A percentile compares a stretch with the other conserved stretches of the same genome.
phyloP scores from a whole-genome alignment of 768 basidiomycete species.

The Boletus rufocinnamomeus region DNA sequence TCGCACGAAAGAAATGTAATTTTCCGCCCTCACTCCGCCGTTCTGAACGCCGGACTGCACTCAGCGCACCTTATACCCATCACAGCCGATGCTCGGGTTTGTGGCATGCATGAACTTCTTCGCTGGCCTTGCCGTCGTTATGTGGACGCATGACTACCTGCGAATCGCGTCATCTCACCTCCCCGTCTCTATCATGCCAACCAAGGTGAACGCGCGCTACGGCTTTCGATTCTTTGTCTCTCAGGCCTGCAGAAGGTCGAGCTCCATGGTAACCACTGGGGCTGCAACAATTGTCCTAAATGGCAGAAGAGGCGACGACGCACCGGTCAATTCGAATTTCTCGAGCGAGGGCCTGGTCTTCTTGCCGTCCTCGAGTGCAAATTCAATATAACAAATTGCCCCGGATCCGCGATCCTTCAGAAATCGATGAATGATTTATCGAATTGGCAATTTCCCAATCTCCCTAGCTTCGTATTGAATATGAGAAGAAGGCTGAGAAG shows the following conservation, averaged over 20 bases:
- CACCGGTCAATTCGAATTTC: too few relatives aligned
- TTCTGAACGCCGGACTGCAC: neutral
- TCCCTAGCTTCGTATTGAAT: neutral
- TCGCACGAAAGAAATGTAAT: neutral
- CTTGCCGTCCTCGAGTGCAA: too few relatives aligned
- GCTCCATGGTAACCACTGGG: neutral
- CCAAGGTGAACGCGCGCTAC: neutral
- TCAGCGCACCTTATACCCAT: neutral
- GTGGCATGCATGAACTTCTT: neutral
- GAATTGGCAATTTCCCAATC: neutral
- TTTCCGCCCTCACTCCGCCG: neutral
- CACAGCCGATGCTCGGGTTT: neutral
- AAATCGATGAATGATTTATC: neutral
- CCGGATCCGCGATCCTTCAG: neutral
- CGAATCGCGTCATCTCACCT: neutral
- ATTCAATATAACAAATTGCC: neutral
- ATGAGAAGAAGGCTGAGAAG: neutral
- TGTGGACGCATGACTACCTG: neutral
- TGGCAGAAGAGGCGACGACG: too few relatives aligned
- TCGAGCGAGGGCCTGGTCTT: too few relatives aligned
- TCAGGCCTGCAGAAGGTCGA: neutral
- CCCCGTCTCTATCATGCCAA: neutral
- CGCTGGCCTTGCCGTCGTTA: neutral
- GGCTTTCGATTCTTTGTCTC: neutral
- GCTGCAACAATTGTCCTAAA: neutral